These are phyloP conservation scores for Phaffia rhodozyma DNA, from an alignment of 1,284 basidiomycete genomes.

Conservation along the genomic window DNA sequence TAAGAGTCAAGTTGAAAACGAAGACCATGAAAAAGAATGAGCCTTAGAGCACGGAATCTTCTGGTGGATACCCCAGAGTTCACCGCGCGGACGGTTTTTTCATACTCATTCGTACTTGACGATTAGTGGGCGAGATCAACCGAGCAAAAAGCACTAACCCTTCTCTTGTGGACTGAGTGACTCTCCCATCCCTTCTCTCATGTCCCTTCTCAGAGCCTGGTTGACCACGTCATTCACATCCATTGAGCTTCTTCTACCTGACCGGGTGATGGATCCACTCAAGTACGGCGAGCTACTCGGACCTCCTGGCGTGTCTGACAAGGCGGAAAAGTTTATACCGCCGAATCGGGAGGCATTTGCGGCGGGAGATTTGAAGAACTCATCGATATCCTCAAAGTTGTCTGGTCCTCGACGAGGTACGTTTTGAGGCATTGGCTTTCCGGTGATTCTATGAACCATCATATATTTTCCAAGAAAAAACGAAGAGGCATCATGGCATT, in stretches of 20 bases:
- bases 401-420: constrained; percentile 13
- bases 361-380: constrained; percentile 13
- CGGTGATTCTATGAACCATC: constrained; percentile 5
- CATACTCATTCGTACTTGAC: too few relatives aligned
- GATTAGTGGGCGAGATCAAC: too few relatives aligned
- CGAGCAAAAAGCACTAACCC: too few relatives aligned
- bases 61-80: too few relatives aligned
- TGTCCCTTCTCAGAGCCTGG: constrained; percentile 1
- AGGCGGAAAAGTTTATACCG: constrained; percentile 1
- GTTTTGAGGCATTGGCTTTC: constrained; percentile 6
- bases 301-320: neutral
- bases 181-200: too few relatives aligned
- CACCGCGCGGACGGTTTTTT: too few relatives aligned
- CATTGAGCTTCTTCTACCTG: neutral
- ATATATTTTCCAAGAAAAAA: too few relatives aligned
- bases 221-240: constrained; percentile 13
- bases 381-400: constrained; percentile 8
- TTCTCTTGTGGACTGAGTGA: too few relatives aligned
- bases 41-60: too few relatives aligned
- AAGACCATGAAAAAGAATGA: too few relatives aligned
- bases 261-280: neutral
- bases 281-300: neutral
- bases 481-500: too few relatives aligned
- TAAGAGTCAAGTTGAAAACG: too few relatives aligned
- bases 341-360: neutral